A percentile compares a stretch with the other conserved stretches of the same genome.
These are phyloP conservation scores for Lipomyces chichibuensis DNA, from an alignment of 805 yeast species.

Conservation along the genomic window DNA sequence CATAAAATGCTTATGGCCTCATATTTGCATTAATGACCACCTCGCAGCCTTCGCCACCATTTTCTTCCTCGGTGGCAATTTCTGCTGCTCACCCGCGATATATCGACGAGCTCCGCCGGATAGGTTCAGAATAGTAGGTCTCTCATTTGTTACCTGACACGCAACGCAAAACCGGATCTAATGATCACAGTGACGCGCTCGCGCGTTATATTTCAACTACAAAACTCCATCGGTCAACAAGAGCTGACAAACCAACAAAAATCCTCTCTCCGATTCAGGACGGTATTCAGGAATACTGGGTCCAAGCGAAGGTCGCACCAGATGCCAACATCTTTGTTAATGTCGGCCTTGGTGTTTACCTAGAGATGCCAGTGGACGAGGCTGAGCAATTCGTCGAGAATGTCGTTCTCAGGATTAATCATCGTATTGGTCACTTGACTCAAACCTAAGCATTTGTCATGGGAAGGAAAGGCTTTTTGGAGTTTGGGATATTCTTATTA, in stretches of 20 bases:
- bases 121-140: slow-evolving; percentile 20
- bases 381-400: slow-evolving; percentile 11
- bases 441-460: not conserved
- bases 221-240: slow-evolving; percentile 3
- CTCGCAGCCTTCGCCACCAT: not conserved
- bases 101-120: slow-evolving; percentile 7
- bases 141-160: not conserved
- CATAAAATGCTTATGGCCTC: no score
- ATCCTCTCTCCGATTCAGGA: slow-evolving; percentile 21
- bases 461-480: not conserved
- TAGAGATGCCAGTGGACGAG: slow-evolving; percentile 22
- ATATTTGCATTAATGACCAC: not conserved
- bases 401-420: slow-evolving; percentile 2
- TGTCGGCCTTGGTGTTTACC: slow-evolving; percentile 19
- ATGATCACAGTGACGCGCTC: slow-evolving; percentile 14
- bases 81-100: not conserved
- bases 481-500: not conserved
- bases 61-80: not conserved
- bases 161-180: not conserved
- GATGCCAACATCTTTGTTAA: slow-evolving; percentile 16
- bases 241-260: not conserved
- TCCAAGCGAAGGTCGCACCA: slow-evolving; percentile 14
- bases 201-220: not conserved
- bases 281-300: slow-evolving; percentile 23
- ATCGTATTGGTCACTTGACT: slow-evolving; percentile 4